Evolutionary conservation across 2,329 filamentous ascomycete species (phyloP).

Genomic region (Xylariomycetidae sp.): DNA sequence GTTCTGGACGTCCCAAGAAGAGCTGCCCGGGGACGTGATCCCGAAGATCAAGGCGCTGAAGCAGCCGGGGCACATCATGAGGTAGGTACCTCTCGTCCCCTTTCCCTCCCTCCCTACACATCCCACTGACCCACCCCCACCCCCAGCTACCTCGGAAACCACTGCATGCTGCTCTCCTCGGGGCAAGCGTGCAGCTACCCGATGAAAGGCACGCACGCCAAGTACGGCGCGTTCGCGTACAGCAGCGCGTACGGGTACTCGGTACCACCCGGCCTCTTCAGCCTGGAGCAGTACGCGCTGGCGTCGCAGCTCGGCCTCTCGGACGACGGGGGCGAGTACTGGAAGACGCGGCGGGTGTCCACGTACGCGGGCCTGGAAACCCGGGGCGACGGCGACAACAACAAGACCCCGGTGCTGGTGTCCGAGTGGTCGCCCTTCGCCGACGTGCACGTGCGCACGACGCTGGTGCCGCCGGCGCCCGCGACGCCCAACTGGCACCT

Average conservation of each 20-base stretch:
- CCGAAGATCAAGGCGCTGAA: conserved; percentile 54
- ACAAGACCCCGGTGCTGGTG: conserved; percentile 50
- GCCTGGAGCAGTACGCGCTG: conserved; percentile 69
- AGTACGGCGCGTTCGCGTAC: conserved; percentile 76
- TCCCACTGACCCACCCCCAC: conserved; percentile 2
- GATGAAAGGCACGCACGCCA: conserved; percentile 74
- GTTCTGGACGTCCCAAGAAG: conserved; percentile 67
- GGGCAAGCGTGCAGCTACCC: conserved; percentile 80
- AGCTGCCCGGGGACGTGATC: conserved; percentile 50
- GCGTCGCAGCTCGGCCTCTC: conserved; percentile 71
- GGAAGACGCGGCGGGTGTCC: conserved; percentile 69
- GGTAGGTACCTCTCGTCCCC: conserved; percentile 23
- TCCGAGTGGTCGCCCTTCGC: conserved; percentile 66
- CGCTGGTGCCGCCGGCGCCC: conserved; percentile 55
- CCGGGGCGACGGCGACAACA: conserved; percentile 31
- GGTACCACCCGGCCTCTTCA: conserved; percentile 69
- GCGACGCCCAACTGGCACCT: conserved; percentile 64
- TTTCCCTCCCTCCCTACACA: background rate
- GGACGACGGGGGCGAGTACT: conserved; percentile 70
- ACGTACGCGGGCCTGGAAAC: conserved; percentile 57
- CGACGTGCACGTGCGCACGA: conserved; percentile 61
- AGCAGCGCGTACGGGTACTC: conserved; percentile 71
- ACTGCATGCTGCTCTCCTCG: conserved; percentile 68
- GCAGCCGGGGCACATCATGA: conserved; percentile 68
- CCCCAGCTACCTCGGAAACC: conserved; percentile 57